phyloP scores from a whole-genome alignment of 306 rosid species.

The Malus domestica region ASM211411v1 NC_041790.1:5504001-5504500 shows the following conservation, averaged over 20 bases:
- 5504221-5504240: slow-evolving; percentile 65
- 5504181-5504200: not conserved
- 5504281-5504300: slow-evolving; percentile 41
- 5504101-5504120: too few relatives aligned
- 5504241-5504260: slow-evolving; percentile 54
- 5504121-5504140: not conserved
- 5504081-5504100: not conserved
- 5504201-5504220: slow-evolving; percentile 7
- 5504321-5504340: not conserved
- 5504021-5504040: slow-evolving; percentile 49
- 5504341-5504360: not conserved
- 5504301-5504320: not conserved
- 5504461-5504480: slow-evolving; percentile 1
- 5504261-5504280: slow-evolving; percentile 50
- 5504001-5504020: slow-evolving; percentile 83
- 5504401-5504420: too few relatives aligned
- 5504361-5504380: too few relatives aligned
- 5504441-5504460: too few relatives aligned
- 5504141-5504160: not conserved
- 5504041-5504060: slow-evolving; percentile 33
- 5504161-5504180: not conserved
- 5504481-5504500: not conserved
- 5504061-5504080: not conserved
- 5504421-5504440: too few relatives aligned
- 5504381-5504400: too few relatives aligned